Percentiles rank a stretch among this genome's conserved stretches.
phyloP scores from a whole-genome alignment of 345 rosid genomes.

The Psidium guajava region DNA sequence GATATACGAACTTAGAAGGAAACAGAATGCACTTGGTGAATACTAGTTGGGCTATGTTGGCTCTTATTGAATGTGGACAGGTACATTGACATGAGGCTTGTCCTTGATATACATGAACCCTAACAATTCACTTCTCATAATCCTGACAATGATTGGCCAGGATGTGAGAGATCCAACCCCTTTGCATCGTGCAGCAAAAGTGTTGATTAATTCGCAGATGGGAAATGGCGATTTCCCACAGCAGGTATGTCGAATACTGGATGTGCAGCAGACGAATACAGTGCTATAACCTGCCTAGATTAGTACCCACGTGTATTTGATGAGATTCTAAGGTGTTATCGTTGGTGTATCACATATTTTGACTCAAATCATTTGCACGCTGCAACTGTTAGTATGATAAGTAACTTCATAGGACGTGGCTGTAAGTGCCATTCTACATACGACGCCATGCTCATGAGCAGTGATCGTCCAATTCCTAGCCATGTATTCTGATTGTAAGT shows the following conservation, averaged over 20 bases:
- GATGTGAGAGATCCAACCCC: slow-evolving; percentile 43
- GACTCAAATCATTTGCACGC: background rate
- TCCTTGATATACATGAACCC: background rate
- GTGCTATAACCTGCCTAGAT: background rate
- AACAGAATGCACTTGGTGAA: slow-evolving; percentile 38
- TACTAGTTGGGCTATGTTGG: slow-evolving; percentile 66
- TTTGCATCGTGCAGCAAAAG: slow-evolving; percentile 45
- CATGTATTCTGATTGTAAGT: background rate
- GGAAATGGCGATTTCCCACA: slow-evolving; percentile 61
- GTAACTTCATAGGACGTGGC: background rate
- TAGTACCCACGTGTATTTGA: background rate
- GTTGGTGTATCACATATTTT: background rate
- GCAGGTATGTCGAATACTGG: background rate
- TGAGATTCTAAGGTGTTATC: background rate
- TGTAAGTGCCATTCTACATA: background rate
- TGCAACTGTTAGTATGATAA: background rate
- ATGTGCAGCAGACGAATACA: background rate
- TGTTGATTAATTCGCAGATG: slow-evolving; percentile 42
- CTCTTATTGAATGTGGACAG: slow-evolving; percentile 64
- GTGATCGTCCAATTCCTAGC: background rate
- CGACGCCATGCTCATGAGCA: background rate
- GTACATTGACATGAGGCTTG: slow-evolving; percentile 5
- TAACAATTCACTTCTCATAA: background rate
- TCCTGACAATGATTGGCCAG: slow-evolving; percentile 1
- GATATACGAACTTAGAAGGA: slow-evolving; percentile 35